A percentile compares a stretch with the other conserved stretches of the same genome.
These are phyloP conservation scores for Sphagnum tenellum DNA, from an alignment of 225 moss, liverwort and hornwort genomes.

Conservation along the genomic window DNA sequence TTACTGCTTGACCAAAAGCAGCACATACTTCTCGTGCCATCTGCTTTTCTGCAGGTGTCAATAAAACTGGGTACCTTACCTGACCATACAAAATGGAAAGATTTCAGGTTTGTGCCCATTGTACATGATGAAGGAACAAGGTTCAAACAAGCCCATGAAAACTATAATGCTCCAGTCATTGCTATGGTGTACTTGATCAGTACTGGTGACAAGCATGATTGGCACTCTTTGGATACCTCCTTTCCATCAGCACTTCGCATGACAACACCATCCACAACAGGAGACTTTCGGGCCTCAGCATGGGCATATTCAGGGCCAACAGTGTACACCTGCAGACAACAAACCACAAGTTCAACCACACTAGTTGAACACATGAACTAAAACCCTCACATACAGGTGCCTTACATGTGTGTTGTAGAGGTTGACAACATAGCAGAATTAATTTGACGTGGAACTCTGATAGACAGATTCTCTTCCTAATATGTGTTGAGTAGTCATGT, in stretches of 20 bases:
- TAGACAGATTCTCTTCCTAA: no score
- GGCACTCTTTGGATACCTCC: slow-evolving; percentile 47
- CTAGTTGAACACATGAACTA: background rate
- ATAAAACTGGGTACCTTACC: slow-evolving; percentile 95
- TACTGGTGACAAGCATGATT: no score
- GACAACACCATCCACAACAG: slow-evolving; percentile 98
- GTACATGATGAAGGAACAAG: background rate
- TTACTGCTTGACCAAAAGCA: slow-evolving; percentile 99
- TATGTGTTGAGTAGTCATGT: background rate
- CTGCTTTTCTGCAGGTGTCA: slow-evolving; percentile 95
- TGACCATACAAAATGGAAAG: slow-evolving; percentile 12
- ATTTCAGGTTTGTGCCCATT: background rate
- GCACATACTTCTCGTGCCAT: slow-evolving; percentile 96
- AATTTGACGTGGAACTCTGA: no score
- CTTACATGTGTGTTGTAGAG: background rate
- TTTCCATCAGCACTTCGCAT: slow-evolving; percentile 99
- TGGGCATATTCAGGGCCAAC: slow-evolving; percentile 98
- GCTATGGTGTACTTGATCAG: no score
- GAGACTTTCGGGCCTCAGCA: slow-evolving; percentile 98
- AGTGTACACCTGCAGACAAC: slow-evolving; percentile 72
- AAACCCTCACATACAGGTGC: background rate
- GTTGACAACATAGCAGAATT: no score
- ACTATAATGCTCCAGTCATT: no score
- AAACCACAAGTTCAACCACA: background rate
- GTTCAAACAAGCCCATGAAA: no score